Base-by-base conservation (phyloP, 2,329 filamentous ascomycete genomes). In the Anthostomella pinea region DNA sequence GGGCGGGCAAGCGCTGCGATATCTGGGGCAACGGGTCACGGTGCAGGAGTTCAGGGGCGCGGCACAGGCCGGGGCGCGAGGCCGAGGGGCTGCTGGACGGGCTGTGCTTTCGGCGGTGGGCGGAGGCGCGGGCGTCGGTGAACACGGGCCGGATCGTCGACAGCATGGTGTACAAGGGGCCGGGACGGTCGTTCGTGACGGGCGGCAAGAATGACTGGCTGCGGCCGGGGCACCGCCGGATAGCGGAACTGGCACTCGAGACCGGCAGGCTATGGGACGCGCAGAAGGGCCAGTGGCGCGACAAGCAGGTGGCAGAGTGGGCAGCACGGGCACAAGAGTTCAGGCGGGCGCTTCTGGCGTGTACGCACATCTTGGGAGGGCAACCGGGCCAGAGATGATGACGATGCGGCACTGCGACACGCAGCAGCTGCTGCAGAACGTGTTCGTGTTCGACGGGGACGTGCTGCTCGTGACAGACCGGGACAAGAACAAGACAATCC, bases 401-500 rank as follows among this genome's bases (percentile, higher is more conserved):
- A 30, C 8, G 6, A 13, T 30, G 19, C 3, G 4, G n/a, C 19
- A 30, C 19, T 30, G 19, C n/a, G n/a, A 30, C 13, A 30, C 8
- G 4, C 19, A 20, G 19, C 19, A 30, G 13, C 19, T 30, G 19
- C 9, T 30, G 8, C 17, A 13, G 14, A 30, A 30, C 17, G 3
- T 30, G n/a, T 30, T 30, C n/a, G 11, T 30, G 13, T 18, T 16
- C 19, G 19, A 30, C 8, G 8, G 8, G 4, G n/a, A 30, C 2
- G 4, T 30, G 13, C 19, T 30, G n/a, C n/a, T n/a, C n/a, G n/a
- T n/a, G n/a, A n/a, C n/a, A n/a, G n/a, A n/a, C n/a, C n/a, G n/a
- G n/a, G n/a, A 30, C 13, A 30, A 30, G 26, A 23, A 34, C 17
- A 34, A 36, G 23, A 16, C 26, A 19, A 36, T 30, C n/a, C 13